Evolutionary conservation across 139 green algal species (phyloP).

Genomic region (Volvox africanus): DNA sequence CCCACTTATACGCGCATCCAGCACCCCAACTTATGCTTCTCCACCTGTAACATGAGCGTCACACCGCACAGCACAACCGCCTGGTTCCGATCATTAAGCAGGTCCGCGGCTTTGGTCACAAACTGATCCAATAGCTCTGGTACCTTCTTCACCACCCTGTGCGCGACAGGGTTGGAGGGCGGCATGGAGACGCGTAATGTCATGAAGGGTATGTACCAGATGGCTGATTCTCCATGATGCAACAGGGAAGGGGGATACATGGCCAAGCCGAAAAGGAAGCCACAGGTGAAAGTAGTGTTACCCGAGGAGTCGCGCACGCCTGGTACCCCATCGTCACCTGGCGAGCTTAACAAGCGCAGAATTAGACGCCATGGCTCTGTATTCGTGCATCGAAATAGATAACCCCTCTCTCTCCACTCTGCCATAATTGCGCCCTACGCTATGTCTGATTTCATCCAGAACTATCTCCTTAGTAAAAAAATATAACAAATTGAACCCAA

Average conservation of each 20-base stretch:
- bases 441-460: too few species aligned
- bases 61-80: constrained; percentile 87
- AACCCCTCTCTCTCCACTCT: too few species aligned
- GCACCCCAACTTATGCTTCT: too few species aligned
- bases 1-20: too few species aligned
- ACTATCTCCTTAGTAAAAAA: too few species aligned
- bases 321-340: too few species aligned
- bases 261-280: background rate
- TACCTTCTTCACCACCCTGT: constrained; percentile 92
- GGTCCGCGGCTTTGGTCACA: constrained; percentile 71
- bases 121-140: constrained; percentile 94
- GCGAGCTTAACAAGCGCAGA: too few species aligned
- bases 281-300: background rate
- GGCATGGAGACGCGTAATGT: background rate
- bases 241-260: background rate
- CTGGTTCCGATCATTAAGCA: constrained; percentile 94
- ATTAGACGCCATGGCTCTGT: too few species aligned
- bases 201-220: background rate
- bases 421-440: too few species aligned
- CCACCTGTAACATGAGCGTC: constrained; percentile 83
- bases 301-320: too few species aligned
- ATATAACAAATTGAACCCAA: too few species aligned
- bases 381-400: too few species aligned
- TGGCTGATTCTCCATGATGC: background rate
- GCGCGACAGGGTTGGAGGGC: background rate